phyloP scores from a whole-genome alignment of 106 monocot species.

The Dendrobium huoshanense region DNA sequence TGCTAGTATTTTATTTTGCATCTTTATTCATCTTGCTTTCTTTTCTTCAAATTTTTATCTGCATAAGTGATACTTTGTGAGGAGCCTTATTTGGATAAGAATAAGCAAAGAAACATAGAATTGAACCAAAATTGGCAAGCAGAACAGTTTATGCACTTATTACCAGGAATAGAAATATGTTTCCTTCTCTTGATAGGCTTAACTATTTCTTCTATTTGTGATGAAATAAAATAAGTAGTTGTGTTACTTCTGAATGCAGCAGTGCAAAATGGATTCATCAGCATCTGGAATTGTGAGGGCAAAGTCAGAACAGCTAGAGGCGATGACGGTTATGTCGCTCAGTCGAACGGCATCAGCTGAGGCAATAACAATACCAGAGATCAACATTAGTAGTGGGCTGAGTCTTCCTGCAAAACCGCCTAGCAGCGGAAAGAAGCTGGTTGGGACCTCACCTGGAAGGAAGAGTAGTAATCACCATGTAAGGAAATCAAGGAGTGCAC shows the following conservation, averaged over 20 bases:
- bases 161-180: too few relatives aligned
- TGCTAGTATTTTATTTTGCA: not conserved
- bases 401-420: slow-evolving; percentile 30
- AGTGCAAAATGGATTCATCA: slow-evolving; percentile 26
- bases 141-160: too few relatives aligned
- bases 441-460: slow-evolving; percentile 32
- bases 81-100: too few relatives aligned
- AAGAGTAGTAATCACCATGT: slow-evolving; percentile 30
- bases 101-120: too few relatives aligned
- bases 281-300: slow-evolving; percentile 27
- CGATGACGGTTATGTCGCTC: slow-evolving; percentile 16
- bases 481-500: slow-evolving; percentile 51
- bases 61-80: too few relatives aligned
- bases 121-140: too few relatives aligned
- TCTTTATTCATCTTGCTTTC: not conserved
- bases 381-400: not conserved
- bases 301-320: slow-evolving; percentile 55
- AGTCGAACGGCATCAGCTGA: slow-evolving; percentile 57
- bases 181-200: too few relatives aligned
- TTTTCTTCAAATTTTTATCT: too few relatives aligned
- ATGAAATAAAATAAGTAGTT: too few relatives aligned
- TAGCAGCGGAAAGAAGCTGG: slow-evolving; percentile 37
- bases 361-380: slow-evolving; percentile 11
- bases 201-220: too few relatives aligned
- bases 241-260: too few relatives aligned